Evolutionary conservation across 2,329 filamentous ascomycete genomes (phyloP).

Genomic region (Didymella glomerata): DNA sequence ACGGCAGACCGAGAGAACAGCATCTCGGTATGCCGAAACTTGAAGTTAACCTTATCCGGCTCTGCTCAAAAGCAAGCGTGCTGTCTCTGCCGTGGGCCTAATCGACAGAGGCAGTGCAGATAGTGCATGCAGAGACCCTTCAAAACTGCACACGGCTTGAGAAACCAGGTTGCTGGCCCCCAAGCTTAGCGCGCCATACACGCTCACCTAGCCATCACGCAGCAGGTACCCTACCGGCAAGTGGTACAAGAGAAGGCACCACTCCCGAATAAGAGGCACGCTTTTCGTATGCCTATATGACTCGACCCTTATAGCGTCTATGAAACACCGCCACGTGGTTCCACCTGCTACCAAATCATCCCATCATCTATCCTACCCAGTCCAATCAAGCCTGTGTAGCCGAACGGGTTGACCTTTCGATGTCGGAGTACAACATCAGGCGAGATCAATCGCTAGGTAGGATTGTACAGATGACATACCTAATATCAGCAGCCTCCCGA

Average conservation of each 20-base stretch:
- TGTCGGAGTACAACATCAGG: constrained; percentile 10
- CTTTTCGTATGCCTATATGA: constrained; percentile 15
- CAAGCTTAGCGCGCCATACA: constrained; percentile 13
- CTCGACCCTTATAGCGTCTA: constrained; percentile 6
- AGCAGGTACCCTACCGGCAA: constrained; percentile 16
- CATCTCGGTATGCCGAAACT: constrained; percentile 21
- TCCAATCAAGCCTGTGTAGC: constrained; percentile 9
- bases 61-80: constrained; percentile 1
- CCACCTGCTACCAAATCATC: constrained; percentile 15
- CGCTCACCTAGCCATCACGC: constrained; percentile 8
- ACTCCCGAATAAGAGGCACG: constrained; percentile 9
- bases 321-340: constrained; percentile 23
- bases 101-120: constrained; percentile 6
- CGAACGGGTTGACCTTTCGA: neutral
- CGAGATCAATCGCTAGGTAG: neutral
- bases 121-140: constrained; percentile 6
- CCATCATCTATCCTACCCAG: constrained; percentile 4
- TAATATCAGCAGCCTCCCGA: neutral
- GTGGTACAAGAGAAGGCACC: constrained; percentile 20
- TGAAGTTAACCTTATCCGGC: constrained; percentile 5
- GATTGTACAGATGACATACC: constrained; percentile 5
- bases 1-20: constrained; percentile 9
- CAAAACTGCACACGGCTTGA: constrained; percentile 8
- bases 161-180: constrained; percentile 11
- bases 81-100: constrained; percentile 10